phyloP scores from a whole-genome alignment of 495 filamentous ascomycete genomes.

The Friedmanniomyces endolithicus region DNA sequence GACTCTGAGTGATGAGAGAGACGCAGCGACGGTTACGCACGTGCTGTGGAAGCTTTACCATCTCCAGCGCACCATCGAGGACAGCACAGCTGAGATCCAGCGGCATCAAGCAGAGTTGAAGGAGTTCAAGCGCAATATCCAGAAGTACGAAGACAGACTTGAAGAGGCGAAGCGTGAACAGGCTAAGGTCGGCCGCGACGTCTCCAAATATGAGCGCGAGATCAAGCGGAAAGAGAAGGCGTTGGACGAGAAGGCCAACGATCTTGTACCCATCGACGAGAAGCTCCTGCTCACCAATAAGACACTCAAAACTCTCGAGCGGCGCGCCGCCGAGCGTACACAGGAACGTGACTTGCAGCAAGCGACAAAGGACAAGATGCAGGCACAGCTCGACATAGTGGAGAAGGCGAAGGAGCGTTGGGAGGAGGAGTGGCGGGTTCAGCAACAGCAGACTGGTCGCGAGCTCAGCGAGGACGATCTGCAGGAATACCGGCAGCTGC shows the following conservation, averaged over 20 bases:
- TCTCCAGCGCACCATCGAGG: slow-evolving; percentile 85
- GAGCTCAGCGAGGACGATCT: slow-evolving; percentile 76
- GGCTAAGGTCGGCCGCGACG: slow-evolving; percentile 62
- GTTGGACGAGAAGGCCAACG: slow-evolving; percentile 73
- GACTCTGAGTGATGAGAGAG: slow-evolving; percentile 73
- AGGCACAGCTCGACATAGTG: slow-evolving; percentile 69
- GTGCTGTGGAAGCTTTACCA: slow-evolving; percentile 96
- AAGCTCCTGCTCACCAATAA: slow-evolving; percentile 73
- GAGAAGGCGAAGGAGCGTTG: slow-evolving; percentile 84
- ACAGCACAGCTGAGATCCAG: slow-evolving; percentile 80
- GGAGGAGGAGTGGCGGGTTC: slow-evolving; percentile 73
- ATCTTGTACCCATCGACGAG: slow-evolving; percentile 77
- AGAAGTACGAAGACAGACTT: slow-evolving; percentile 68
- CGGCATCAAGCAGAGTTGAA: slow-evolving; percentile 93
- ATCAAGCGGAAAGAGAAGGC: slow-evolving; percentile 82
- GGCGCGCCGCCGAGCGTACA: slow-evolving; percentile 53
- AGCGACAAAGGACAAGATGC: slow-evolving; percentile 50
- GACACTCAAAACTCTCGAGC: slow-evolving; percentile 53
- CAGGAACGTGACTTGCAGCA: slow-evolving; percentile 65
- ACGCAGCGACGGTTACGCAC: slow-evolving; percentile 85
- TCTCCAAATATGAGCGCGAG: slow-evolving; percentile 64
- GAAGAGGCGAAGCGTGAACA: slow-evolving; percentile 83
- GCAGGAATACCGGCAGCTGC: slow-evolving; percentile 78
- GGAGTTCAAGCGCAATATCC: slow-evolving; percentile 76
- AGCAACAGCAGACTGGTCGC: slow-evolving; percentile 69